A percentile compares a stretch with the other conserved stretches of the same genome.
Evolutionary conservation across 2,329 filamentous ascomycete genomes (phyloP).

Genomic region (Fusarium sp.): DNA sequence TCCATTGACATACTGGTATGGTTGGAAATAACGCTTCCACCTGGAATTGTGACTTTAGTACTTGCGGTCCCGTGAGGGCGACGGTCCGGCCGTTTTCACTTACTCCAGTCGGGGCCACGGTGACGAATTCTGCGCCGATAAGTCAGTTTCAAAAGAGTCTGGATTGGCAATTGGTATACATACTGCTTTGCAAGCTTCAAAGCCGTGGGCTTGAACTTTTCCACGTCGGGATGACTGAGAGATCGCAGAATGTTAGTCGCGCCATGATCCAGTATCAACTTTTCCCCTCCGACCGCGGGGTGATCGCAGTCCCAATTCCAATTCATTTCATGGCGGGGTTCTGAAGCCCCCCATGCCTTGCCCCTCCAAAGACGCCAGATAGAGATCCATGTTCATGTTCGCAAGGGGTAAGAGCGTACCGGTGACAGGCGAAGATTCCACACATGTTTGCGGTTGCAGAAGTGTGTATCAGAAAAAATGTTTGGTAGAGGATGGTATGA

Average conservation of each 20-base stretch:
- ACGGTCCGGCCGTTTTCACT: constrained; percentile 56
- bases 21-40: constrained; percentile 89
- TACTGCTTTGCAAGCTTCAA: constrained; percentile 95
- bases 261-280: constrained; percentile 30
- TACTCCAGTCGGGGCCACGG: constrained; percentile 98
- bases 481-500: constrained; percentile 25
- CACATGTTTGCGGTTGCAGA: constrained; percentile 75
- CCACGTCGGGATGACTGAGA: constrained; percentile 86
- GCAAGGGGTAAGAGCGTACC: constrained; percentile 61
- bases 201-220: constrained; percentile 95
- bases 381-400: constrained; percentile 43
- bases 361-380: constrained; percentile 34
- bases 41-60: constrained; percentile 59
- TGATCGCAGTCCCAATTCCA: constrained; percentile 32
- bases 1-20: constrained; percentile 79
- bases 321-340: constrained; percentile 39
- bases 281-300: constrained; percentile 47
- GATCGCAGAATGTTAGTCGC: constrained; percentile 40
- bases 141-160: constrained; percentile 26
- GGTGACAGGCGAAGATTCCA: constrained; percentile 96
- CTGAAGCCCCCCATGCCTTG: constrained; percentile 45
- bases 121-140: constrained; percentile 79
- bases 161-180: constrained; percentile 48
- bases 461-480: constrained; percentile 18
- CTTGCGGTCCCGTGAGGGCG: constrained; percentile 31